phyloP scores from a whole-genome alignment of 306 rosid species.

The Hippophae rhamnoides region DNA sequence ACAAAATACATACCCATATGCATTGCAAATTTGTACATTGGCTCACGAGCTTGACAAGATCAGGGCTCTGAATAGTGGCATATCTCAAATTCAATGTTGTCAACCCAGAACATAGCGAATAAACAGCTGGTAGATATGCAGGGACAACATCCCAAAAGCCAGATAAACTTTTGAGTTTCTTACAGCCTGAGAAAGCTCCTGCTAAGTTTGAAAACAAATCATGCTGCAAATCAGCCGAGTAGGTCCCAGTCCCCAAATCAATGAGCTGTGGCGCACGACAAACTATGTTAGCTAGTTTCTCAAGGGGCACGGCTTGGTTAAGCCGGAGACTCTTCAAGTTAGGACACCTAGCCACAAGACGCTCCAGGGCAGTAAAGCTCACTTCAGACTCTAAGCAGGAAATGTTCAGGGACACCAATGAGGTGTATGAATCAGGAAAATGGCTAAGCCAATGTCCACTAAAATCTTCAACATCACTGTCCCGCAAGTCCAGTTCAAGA shows the following conservation, averaged over 20 bases:
- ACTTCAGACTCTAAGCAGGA: constrained; percentile 55
- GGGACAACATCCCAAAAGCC: constrained; percentile 58
- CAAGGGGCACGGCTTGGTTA: constrained; percentile 47
- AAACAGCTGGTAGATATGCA: constrained; percentile 53
- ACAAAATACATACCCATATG: constrained; percentile 46
- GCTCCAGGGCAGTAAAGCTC: constrained; percentile 61
- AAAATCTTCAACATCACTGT: constrained; percentile 54
- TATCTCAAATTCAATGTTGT: constrained; percentile 74
- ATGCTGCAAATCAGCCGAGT: constrained; percentile 45
- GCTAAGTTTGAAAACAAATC: constrained; percentile 48
- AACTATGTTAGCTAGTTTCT: constrained; percentile 51
- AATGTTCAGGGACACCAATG: constrained; percentile 66
- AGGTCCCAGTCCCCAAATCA: constrained; percentile 71
- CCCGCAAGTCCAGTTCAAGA: constrained; percentile 66
- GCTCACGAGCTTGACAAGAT: constrained; percentile 49
- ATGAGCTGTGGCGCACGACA: constrained; percentile 43
- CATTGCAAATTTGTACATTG: constrained; percentile 58
- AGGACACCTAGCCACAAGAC: constrained; percentile 61
- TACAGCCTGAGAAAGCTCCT: constrained; percentile 51
- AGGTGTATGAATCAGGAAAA: constrained; percentile 72
- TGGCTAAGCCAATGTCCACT: constrained; percentile 72
- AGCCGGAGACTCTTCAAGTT: constrained; percentile 65
- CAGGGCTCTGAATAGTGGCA: constrained; percentile 45
- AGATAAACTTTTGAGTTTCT: constrained; percentile 55
- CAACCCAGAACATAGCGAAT: constrained; percentile 50